phyloP scores from a whole-genome alignment of 2,329 filamentous ascomycete genomes.

The Alternaria postmessia region DNA sequence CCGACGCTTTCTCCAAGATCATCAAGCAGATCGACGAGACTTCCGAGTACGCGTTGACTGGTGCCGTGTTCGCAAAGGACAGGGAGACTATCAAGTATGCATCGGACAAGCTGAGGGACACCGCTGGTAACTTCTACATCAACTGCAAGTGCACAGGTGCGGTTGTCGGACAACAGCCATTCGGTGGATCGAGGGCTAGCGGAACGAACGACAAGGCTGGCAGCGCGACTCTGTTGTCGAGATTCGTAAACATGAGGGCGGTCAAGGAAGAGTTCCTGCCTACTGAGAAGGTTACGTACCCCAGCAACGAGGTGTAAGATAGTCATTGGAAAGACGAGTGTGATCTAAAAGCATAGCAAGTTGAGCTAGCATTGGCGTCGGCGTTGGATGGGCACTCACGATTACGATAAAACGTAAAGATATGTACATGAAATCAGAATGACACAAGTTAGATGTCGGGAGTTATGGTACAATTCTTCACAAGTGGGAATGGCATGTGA shows the following conservation, averaged over 20 bases:
- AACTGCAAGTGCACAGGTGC: slow-evolving; percentile 76
- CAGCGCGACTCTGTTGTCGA: slow-evolving; percentile 58
- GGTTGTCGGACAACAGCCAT: slow-evolving; percentile 60
- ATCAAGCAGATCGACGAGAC: slow-evolving; percentile 73
- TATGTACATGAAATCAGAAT: background rate
- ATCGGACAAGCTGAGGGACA: slow-evolving; percentile 74
- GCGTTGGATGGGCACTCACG: background rate
- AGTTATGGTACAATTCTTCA: background rate
- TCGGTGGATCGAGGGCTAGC: slow-evolving; percentile 63
- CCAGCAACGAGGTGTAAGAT: slow-evolving; percentile 58
- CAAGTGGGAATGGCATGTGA: background rate
- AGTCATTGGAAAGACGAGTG: background rate
- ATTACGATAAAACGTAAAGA: background rate
- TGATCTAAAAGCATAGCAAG: background rate
- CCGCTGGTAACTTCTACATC: slow-evolving; percentile 85
- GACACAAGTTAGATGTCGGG: background rate
- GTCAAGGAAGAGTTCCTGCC: slow-evolving; percentile 65
- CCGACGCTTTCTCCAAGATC: slow-evolving; percentile 65
- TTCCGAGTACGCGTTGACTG: slow-evolving; percentile 80
- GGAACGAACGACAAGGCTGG: slow-evolving; percentile 68
- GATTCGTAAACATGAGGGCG: slow-evolving; percentile 65
- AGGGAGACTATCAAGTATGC: slow-evolving; percentile 71
- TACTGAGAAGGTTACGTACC: slow-evolving; percentile 59
- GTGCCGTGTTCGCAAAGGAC: slow-evolving; percentile 77
- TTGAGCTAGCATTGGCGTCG: slow-evolving; percentile 3